phyloP scores from a whole-genome alignment of 208 protist genomes.

The Leishmania lainsoni region DNA sequence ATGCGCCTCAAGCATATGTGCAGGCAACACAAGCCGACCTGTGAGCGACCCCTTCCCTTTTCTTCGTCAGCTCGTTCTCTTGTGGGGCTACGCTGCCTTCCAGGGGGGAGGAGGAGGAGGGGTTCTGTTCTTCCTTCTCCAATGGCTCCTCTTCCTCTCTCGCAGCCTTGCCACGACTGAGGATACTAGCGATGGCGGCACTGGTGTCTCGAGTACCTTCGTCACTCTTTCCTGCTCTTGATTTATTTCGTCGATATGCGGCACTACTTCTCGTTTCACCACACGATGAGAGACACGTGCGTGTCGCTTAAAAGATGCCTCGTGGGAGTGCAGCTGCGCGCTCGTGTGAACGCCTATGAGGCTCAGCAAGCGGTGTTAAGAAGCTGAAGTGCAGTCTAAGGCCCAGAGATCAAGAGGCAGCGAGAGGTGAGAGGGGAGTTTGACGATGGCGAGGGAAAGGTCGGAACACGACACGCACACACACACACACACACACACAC shows the following conservation, averaged over 20 bases:
- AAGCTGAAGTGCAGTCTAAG: background rate
- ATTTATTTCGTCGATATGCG: background rate
- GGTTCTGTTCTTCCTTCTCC: background rate
- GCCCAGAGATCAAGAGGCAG: background rate
- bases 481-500: constrained; percentile 5
- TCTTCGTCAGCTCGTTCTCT: background rate
- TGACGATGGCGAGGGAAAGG: background rate
- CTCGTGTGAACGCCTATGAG: background rate
- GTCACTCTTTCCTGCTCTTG: background rate
- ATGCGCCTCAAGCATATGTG: background rate
- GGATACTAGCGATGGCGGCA: background rate
- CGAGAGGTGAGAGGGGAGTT: background rate
- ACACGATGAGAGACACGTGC: background rate
- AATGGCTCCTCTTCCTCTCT: background rate
- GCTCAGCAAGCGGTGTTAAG: background rate
- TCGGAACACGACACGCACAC: background rate
- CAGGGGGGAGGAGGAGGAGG: background rate
- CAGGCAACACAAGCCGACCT: background rate
- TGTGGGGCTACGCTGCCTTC: background rate
- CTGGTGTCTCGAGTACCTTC: background rate
- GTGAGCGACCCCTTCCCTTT: background rate
- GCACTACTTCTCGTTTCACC: background rate
- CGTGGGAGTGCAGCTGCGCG: background rate
- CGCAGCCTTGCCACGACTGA: background rate
- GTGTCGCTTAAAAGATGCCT: too few species aligned